Conservation (phyloP, 2,329 filamentous ascomycete genomes). For the Talaromyces marneffei region DNA sequence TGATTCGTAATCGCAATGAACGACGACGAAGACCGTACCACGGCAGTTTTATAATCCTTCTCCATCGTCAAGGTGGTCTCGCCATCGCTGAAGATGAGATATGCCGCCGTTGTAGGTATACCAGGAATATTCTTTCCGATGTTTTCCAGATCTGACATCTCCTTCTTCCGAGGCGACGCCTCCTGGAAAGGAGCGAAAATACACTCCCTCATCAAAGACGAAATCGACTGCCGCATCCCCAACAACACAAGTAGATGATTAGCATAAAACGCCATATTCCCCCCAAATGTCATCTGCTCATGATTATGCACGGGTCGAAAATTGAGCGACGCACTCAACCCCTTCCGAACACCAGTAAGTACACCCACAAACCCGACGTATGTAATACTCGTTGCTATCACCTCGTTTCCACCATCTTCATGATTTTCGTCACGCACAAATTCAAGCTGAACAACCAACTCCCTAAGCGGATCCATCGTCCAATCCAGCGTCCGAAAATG, state of each 20-base stretch:
- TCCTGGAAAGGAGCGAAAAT: constrained; percentile 24
- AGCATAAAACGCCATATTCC: constrained; percentile 38
- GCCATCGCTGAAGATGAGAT: constrained; percentile 52
- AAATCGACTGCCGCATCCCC: constrained; percentile 49
- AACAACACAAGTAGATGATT: constrained; percentile 51
- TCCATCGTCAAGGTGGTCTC: constrained; percentile 46
- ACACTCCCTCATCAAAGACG: constrained; percentile 45
- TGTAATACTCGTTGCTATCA: constrained; percentile 43
- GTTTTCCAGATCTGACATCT: background rate
- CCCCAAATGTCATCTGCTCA: constrained; percentile 19
- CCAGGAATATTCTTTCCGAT: background rate
- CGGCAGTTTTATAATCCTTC: constrained; percentile 49
- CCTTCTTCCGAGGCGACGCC: background rate
- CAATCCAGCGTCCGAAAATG: constrained; percentile 48
- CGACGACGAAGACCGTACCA: constrained; percentile 39
- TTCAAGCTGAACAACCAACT: constrained; percentile 49
- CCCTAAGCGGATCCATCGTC: constrained; percentile 48
- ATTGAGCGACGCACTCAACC: constrained; percentile 47
- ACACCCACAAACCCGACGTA: constrained; percentile 49
- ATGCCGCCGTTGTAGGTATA: constrained; percentile 49
- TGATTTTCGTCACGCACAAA: constrained; percentile 36
- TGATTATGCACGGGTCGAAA: constrained; percentile 48
- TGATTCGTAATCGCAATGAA: constrained; percentile 57
- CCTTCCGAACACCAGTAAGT: constrained; percentile 43
- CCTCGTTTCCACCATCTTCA: background rate